These are phyloP conservation scores for Oryza officinalis DNA, from an alignment of 176 grass and related monocot species.

Conservation along the genomic window DNA sequence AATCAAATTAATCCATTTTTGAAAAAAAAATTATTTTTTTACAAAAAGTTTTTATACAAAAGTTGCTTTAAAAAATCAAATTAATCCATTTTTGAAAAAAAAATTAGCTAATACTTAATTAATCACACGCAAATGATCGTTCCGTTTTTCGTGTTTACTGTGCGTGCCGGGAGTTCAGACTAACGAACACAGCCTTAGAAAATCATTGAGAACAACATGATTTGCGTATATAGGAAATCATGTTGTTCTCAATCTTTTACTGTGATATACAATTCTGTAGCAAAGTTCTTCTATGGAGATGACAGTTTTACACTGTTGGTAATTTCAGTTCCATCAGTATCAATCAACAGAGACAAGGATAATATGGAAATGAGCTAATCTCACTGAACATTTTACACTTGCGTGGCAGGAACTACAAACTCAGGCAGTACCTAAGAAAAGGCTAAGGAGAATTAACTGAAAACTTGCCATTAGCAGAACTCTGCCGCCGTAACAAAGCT, in stretches of 20 bases:
- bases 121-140: too few relatives aligned
- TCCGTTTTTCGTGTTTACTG: too few relatives aligned
- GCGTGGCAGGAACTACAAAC: neutral
- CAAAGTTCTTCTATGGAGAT: neutral
- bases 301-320: neutral
- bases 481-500: neutral
- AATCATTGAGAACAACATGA: too few relatives aligned
- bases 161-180: too few relatives aligned
- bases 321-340: neutral
- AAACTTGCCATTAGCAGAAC: neutral
- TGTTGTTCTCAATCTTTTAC: neutral
- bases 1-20: too few relatives aligned
- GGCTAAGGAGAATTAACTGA: neutral
- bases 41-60: too few relatives aligned
- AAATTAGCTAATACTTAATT: too few relatives aligned
- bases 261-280: neutral
- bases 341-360: neutral
- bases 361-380: neutral
- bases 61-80: too few relatives aligned
- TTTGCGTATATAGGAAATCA: too few relatives aligned
- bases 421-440: neutral
- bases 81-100: too few relatives aligned
- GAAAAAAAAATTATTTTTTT: too few relatives aligned
- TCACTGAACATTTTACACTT: neutral
- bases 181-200: too few relatives aligned